Base-by-base conservation (phyloP, 2,329 filamentous ascomycete species). In the Fusarium sp. region DNA sequence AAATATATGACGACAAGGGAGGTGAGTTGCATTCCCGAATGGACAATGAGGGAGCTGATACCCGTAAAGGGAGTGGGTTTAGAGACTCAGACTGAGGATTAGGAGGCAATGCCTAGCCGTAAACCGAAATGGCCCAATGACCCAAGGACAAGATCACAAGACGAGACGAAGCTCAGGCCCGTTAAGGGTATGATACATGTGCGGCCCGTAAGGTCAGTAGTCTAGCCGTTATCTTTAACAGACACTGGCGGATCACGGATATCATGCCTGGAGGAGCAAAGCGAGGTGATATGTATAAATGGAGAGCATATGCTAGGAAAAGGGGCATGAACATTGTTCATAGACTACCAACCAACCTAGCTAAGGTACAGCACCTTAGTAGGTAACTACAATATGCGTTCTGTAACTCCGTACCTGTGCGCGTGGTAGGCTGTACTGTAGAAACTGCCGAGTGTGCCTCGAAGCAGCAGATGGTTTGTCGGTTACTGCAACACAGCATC, bases 1-100 rank as follows among this genome's bases (percentile, higher is more conserved):
- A 69, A 64, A 39, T 49, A 58, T 48, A 44, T 52, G 60, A 59
- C 49, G 62, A 73, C 69, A 61, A 77, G 62, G 65, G 63, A 66
- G 62, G 64, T 64, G 73, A 70, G 63, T 62, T 66, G 44, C 60
- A 64, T 65, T 74, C 60, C 46, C 46, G 44, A 56, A 51, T 66
- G 52, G 60, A 54, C 58, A 44, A 62, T 41, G 49, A 38, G 33
- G 33, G 33, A 27, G 23, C 12, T 60, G 60, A 52, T 51, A 57
- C 48, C 45, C 60, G 58, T 23, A 56, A 52, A 65, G 42, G 56
- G 44, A 66, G 51, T 51, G 70, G 66, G 56, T 42, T 62, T 60
- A n/a, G 59, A 63, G 60, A 70, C 69, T 54, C 63, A 21, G 44
- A 66, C 72, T 57, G 63, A 23, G 33, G 45, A 62, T 59, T 52